A percentile compares a stretch with the other conserved stretches of the same genome.
Conservation (phyloP, 768 basidiomycete genomes). For the Rhodotorula toruloides region DNA sequence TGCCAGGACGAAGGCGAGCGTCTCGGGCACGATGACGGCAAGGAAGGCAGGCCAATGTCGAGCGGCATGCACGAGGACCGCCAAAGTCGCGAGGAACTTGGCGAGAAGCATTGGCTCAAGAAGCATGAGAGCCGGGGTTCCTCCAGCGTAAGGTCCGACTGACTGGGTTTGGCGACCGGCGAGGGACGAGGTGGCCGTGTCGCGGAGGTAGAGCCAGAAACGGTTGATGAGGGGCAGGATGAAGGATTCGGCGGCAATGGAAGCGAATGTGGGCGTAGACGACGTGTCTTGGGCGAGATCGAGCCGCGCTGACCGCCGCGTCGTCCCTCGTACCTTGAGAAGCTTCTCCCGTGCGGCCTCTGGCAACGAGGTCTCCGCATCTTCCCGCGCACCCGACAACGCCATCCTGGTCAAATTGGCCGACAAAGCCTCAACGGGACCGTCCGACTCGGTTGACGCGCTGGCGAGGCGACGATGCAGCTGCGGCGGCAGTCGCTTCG, state of each 20-base stretch:
- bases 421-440: constrained; percentile 60
- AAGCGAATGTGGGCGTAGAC: constrained; percentile 49
- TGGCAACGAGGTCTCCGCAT: constrained; percentile 57
- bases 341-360: constrained; percentile 67
- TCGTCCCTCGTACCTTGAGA: constrained; percentile 56
- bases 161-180: constrained; percentile 49
- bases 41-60: constrained; percentile 76
- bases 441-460: constrained; percentile 42
- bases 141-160: constrained; percentile 45
- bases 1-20: constrained; percentile 75
- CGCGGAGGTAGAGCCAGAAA: constrained; percentile 92
- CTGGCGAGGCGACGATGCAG: constrained; percentile 64
- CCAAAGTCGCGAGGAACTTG: constrained; percentile 68
- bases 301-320: neutral
- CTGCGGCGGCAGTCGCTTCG: constrained; percentile 66
- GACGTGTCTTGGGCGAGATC: neutral
- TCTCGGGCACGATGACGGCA: constrained; percentile 70
- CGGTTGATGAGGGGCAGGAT: constrained; percentile 81
- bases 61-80: constrained; percentile 74
- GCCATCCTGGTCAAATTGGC: constrained; percentile 61
- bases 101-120: constrained; percentile 70
- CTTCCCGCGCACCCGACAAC: constrained; percentile 59
- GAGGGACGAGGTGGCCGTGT: constrained; percentile 63
- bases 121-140: constrained; percentile 75
- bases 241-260: constrained; percentile 80